These are phyloP conservation scores for Farysia itapuensis DNA, from an alignment of 1,284 basidiomycete species.

Conservation along the genomic window DNA sequence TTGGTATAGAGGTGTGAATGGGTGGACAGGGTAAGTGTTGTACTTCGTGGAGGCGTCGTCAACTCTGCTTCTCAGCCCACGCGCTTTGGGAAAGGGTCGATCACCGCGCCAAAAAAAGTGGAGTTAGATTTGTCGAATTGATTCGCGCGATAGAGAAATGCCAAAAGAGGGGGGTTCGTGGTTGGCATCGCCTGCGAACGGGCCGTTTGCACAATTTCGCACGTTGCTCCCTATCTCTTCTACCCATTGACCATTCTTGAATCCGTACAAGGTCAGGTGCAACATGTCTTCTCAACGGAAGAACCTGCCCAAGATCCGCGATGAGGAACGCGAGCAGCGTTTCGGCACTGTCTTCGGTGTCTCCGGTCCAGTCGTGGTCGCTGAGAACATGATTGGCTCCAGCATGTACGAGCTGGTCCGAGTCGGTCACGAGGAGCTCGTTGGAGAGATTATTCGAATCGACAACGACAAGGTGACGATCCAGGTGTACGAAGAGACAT, in stretches of 20 bases:
- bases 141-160: too few species aligned
- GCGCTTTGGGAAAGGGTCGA: too few species aligned
- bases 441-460: conserved; percentile 59
- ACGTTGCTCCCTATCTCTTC: too few species aligned
- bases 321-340: conserved; percentile 55
- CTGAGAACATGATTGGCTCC: conserved; percentile 59
- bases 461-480: conserved; percentile 72
- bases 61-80: too few species aligned
- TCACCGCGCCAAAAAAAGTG: too few species aligned
- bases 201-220: too few species aligned
- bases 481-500: conserved; percentile 93
- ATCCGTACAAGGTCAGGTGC: neutral
- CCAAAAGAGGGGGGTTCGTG: too few species aligned
- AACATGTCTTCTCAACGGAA: conserved; percentile 53
- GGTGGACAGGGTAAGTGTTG: neutral
- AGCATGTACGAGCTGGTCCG: conserved; percentile 60
- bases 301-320: conserved; percentile 56
- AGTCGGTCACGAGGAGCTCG: conserved; percentile 58
- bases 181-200: too few species aligned
- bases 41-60: conserved; percentile 4
- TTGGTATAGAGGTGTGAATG: neutral
- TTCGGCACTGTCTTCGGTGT: conserved; percentile 56
- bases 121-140: too few species aligned
- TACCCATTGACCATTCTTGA: neutral
- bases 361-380: conserved; percentile 59